Percentiles rank a stretch among this genome's conserved stretches.
These are phyloP conservation scores for Fallopia convolvulus DNA, from an alignment of 148 eudicot species.

Conservation along the genomic window DNA sequence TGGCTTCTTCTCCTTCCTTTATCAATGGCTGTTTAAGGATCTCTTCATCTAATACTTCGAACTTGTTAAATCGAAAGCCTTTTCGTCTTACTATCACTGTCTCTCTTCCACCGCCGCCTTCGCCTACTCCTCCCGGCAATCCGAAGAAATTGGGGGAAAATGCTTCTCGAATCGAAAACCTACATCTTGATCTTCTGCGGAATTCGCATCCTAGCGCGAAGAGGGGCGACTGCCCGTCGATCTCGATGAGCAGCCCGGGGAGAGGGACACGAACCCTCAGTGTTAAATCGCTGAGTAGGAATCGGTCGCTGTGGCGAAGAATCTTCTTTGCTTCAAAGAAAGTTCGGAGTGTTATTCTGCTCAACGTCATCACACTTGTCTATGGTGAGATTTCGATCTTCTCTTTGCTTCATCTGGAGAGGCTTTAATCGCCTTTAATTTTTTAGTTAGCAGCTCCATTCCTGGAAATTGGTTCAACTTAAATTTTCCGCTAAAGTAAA, in stretches of 20 bases:
- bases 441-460: too few species aligned
- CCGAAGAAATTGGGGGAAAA: background rate
- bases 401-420: background rate
- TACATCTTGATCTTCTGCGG: background rate
- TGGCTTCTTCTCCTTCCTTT: background rate
- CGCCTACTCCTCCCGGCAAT: background rate
- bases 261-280: background rate
- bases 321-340: slow-evolving; percentile 42
- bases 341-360: slow-evolving; percentile 56
- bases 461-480: too few species aligned
- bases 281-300: slow-evolving; percentile 30
- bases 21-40: background rate
- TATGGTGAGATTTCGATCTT: slow-evolving; percentile 29
- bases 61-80: background rate
- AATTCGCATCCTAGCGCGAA: background rate
- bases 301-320: slow-evolving; percentile 40
- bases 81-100: background rate
- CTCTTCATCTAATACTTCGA: background rate
- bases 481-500: too few species aligned
- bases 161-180: background rate
- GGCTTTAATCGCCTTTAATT: too few species aligned
- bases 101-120: background rate
- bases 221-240: background rate
- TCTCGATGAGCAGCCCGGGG: background rate
- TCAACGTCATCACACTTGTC: slow-evolving; percentile 47